These are phyloP conservation scores for Pseudogymnoascus sp. DNA, from an alignment of 2,329 filamentous ascomycete species.

Conservation along the genomic window DNA sequence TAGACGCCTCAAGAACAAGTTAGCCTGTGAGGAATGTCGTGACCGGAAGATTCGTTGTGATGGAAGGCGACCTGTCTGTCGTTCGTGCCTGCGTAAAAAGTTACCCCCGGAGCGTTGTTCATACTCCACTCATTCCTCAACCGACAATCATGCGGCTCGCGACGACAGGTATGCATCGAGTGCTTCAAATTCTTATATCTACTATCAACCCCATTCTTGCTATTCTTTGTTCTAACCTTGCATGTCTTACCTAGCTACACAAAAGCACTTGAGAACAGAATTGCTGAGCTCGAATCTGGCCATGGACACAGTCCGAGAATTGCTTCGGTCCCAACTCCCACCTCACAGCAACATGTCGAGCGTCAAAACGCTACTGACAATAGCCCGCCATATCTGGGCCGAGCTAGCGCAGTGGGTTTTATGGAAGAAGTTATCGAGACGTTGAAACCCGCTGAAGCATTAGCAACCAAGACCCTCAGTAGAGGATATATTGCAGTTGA, in stretches of 20 bases:
- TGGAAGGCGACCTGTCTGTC: slow-evolving; percentile 6
- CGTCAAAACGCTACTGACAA: neutral
- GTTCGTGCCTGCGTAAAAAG: slow-evolving; percentile 1
- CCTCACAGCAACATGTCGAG: neutral
- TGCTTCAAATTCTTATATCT: neutral
- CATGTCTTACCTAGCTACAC: neutral
- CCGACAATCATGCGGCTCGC: neutral
- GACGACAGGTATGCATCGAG: neutral
- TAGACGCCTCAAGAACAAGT: slow-evolving; percentile 11
- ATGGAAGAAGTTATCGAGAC: slow-evolving; percentile 7
- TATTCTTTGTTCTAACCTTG: neutral
- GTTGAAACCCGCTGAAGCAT: neutral
- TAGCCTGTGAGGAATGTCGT: slow-evolving; percentile 12
- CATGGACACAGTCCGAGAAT: neutral
- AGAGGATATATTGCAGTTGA: neutral
- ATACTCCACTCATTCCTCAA: neutral
- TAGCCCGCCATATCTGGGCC: neutral
- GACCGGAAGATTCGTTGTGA: slow-evolving; percentile 12
- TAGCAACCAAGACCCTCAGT: neutral
- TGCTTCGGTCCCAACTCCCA: neutral
- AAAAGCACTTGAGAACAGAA: neutral
- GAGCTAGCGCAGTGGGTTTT: slow-evolving; percentile 11
- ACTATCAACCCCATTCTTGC: neutral
- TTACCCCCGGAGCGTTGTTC: neutral
- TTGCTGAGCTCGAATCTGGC: neutral